Evolutionary conservation across 306 rosid species (phyloP).

Genomic region (Quercus alba): DNA sequence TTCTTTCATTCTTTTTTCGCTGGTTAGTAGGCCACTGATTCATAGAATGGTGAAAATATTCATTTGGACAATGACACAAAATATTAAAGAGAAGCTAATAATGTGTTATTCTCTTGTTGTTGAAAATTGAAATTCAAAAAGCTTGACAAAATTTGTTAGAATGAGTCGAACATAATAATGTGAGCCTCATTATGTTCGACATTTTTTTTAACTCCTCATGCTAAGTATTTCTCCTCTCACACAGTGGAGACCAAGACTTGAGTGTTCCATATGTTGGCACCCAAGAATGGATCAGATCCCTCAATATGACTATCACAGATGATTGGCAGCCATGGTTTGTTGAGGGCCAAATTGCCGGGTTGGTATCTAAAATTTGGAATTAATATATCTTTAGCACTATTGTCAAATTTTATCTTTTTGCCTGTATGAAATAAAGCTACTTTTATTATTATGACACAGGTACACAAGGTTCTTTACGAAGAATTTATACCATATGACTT

Average conservation of each 20-base stretch:
- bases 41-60: too few species aligned
- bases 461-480: background rate
- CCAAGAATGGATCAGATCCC: constrained; percentile 40
- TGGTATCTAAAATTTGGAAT: background rate
- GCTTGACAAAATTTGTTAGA: background rate
- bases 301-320: constrained; percentile 33
- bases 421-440: background rate
- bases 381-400: background rate
- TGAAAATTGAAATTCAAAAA: background rate
- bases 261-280: constrained; percentile 26
- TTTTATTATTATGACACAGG: background rate
- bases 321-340: constrained; percentile 56
- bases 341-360: constrained; percentile 61
- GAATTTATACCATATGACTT: background rate
- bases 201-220: background rate
- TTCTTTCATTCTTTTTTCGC: too few species aligned
- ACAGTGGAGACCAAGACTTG: constrained; percentile 54
- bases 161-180: background rate
- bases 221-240: background rate
- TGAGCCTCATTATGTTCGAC: background rate
- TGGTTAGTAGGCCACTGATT: too few species aligned
- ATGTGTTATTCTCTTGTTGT: background rate
- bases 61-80: too few species aligned
- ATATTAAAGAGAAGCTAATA: too few species aligned
- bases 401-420: background rate